Base-by-base conservation (phyloP, 805 yeast species). In the Starmera quercuum region DNA sequence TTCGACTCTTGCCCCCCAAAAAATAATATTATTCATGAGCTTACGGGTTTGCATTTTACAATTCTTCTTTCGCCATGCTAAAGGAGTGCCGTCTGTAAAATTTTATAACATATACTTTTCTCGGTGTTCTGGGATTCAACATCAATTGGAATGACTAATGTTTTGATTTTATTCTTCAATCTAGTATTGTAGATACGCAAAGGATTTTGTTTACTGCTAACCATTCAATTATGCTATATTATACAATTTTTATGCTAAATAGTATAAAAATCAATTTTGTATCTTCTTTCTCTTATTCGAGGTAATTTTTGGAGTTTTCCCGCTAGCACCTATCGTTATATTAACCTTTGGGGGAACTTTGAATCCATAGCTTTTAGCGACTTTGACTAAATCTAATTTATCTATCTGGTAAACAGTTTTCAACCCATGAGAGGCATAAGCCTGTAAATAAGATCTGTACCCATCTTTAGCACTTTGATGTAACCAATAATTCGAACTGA, bases 381-480 rank as follows among this genome's bases (percentile, higher is more conserved):
- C 97, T 64, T 90, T 92, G 23, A 79, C 90, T 43, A 92, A 66
- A 58, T 92, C 98, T 40, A 92, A 70, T 63, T 88, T 86, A 61
- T 92, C 97, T 49, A 92, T 86, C 63, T 88, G 95, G 56, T 92
- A 92, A 12, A 92, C 98, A 2, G 96, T 84, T 61, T 92, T 92
- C 61, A 92, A 69, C 53, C 88, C 95, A 62, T 92, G 98, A 16
- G 95, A 83, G 6, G 98, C 88, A 55, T 92, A 92, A 5, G 98
- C 97, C 64, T 92, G 99, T 51, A 92, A 70, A 61, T 92, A 92
- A 3, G 97, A 78, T 57, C 97, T 75, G 66, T 92, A 92, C 39
- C 98, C 99, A 55, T 92, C 99, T 61, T 87, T 85, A 20, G 99
- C 99, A 35, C 88, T 72, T 61, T 85, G 95, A 58, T 92, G 95